Evolutionary conservation across 225 moss, liverwort and hornwort species (phyloP), one percentile per base, ranked within the genome.

Genomic region (Sphagnum contortum): DNA sequence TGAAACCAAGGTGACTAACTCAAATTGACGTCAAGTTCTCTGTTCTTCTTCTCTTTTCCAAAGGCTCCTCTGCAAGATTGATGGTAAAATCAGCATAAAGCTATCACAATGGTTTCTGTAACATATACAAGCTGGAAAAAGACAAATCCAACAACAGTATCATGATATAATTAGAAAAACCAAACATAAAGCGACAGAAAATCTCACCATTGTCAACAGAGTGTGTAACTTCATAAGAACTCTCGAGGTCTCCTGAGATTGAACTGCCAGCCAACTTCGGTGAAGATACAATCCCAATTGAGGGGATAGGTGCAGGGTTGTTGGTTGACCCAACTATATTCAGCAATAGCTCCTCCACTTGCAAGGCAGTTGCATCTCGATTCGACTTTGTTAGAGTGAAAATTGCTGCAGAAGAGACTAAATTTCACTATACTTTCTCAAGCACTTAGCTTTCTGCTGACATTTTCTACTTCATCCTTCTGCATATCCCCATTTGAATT

Each of bases 371-470:
- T 49, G 87, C 81, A 60, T 91, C 86, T 9, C 91, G 88, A 67
- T 91, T 91, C 1, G 88, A 82, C 70, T 91, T 91, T 44, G 91
- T 91, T 12, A 91, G 74, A 59, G 91, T 91, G 58, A 91, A 55
- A 45, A 88, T 91, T 4, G 88, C 91, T 48, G 80, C 67, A 53
- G 44, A 62, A 3, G 9, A 61, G 10, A 5, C 58, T 11, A 45
- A 29, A 29, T 29, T 29, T 29, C 29, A 29, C 29, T 29, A 29
- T 29, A 29, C 29, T 29, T 29, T 29, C 29, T 29, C 29, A 29
- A 29, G 29, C 29, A 29, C 29, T 29, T 29, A 29, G 29, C 29
- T 29, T 29, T 29, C 29, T 29, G 29, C 29, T 29, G 29, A 29
- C 29, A 29, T 29, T 29, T 29, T 29, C 29, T 29, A 29, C 29